Conservation (phyloP, 148 eudicot species). For the Fagopyrum homotropicum region DNA sequence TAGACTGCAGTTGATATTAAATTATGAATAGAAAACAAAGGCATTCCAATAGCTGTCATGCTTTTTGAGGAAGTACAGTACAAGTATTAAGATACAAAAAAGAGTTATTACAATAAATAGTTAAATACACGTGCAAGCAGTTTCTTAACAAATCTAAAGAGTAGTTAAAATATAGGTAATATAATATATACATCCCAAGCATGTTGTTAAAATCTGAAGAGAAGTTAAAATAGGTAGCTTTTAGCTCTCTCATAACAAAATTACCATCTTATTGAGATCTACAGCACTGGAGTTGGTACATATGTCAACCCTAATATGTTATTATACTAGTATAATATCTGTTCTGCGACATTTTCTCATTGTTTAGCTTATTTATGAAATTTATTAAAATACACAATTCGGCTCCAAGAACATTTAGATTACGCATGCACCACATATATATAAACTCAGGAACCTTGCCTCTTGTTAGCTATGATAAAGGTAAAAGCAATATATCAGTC, state of each 20-base stretch:
- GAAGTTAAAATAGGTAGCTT: not conserved
- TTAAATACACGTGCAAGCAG: not conserved
- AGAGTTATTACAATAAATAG: not conserved
- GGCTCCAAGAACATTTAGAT: not conserved
- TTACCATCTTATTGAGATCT: not conserved
- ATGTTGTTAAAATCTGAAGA: not conserved
- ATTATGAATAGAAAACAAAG: not conserved
- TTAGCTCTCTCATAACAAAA: not conserved
- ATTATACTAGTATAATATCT: not conserved
- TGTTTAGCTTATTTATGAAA: not conserved
- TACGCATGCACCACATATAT: not conserved
- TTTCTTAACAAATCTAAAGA: not conserved
- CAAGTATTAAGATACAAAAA: not conserved
- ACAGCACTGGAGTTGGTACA: not conserved
- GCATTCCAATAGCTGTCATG: not conserved
- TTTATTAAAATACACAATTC: not conserved
- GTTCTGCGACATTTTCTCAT: not conserved
- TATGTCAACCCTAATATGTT: not conserved
- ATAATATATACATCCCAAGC: not conserved
- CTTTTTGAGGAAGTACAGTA: not conserved
- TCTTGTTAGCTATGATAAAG: not conserved
- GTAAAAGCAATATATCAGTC: not conserved
- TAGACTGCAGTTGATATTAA: not conserved
- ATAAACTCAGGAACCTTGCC: not conserved
- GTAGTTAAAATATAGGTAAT: not conserved